Base-by-base conservation (phyloP, 2,329 filamentous ascomycete species). In the Triangularia verruculosa region DNA sequence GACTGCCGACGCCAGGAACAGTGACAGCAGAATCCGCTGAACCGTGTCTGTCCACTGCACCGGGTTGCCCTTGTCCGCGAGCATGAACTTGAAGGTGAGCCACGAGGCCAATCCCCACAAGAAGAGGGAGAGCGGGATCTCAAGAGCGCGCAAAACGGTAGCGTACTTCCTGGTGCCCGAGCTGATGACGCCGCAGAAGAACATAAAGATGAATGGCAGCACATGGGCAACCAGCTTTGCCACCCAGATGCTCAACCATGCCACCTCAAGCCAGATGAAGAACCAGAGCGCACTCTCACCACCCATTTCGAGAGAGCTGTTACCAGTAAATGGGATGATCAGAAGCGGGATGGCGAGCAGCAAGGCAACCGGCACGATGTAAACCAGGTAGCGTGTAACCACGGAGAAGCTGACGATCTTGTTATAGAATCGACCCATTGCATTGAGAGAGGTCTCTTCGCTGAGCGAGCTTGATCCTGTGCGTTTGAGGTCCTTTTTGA, bases 151-250 rank as follows among this genome's bases (percentile, higher is more conserved):
- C 30, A 91, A 78, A 13, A 91, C 85, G 2, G 83, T 82, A 53
- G 87, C 87, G 70, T 91, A 91, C 74, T 91, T 91, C 65, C 87
- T 82, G 4, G 88, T 89, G 56, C 88, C 88, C 13, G 85, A 84
- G 73, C 86, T 89, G 72, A 91, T 83, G 28, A 91, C 85, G 62
- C 89, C 89, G 66, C 83, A 85, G 69, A 89, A 83, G 71, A 89
- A 88, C 81, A 90, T 87, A 75, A 91, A 91, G 59, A 85, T 67
- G 43, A 78, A 75, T 0, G 89, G 88, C 2, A 89, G 72, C 15
- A 83, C 72, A 73, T 86, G 85, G 13, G 88, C 85, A 11, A 86
- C 79, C 52, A 89, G 75, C 76, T 91, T 91, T 68, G 84, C 86
- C 17, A 81, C 78, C 89, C 89, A 91, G 11, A 90, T 80, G 8